Base-by-base conservation (phyloP, 2,329 filamentous ascomycete species). In the Zelopaecilomyces penicillatus region DNA sequence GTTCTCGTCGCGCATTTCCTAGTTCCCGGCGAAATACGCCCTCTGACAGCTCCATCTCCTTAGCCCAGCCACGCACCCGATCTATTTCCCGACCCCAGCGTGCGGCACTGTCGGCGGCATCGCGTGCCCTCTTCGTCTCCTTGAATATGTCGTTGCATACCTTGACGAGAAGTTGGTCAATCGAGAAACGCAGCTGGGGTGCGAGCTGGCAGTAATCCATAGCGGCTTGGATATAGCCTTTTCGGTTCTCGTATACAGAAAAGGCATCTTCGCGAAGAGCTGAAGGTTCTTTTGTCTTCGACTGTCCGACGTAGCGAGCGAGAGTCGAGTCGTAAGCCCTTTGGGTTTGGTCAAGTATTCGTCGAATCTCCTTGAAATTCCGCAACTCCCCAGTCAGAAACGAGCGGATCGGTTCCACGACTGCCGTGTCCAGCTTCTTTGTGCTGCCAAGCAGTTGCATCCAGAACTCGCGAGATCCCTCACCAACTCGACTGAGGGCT, bases 261-360 rank as follows among this genome's bases (percentile, higher is more conserved):
- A 98, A 98, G 1, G 93, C 93, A 65, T 98, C 93, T 64, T 98
- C 93, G 48, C 93, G 78, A 45, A 98, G 71, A 1, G 89, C 80
- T 0, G 89, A 96, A 0, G 91, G 80, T 64, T 98, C 93, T 66
- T 97, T 98, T 5, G 87, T 83, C 70, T 96, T 97, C 52, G 83
- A 85, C 65, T 96, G 89, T 3, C 78, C 73, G 5, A 89, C 77
- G 59, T 95, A 97, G 47, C 90, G 81, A 26, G 86, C 79, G 46
- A 96, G 76, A 3, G 86, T 80, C 44, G 78, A 76, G 62, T 98
- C 93, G 57, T 90, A 95, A 3, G 78, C 76, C 65, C 88, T 87
- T 65, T 98, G 93, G 0, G 87, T 74, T 39, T 79, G 71, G 48
- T 96, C 91, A 45, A 97, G 72, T 9, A 73, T 71, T 54, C 84